Percentiles rank a stretch among this genome's conserved stretches.
phyloP scores from a whole-genome alignment of 768 basidiomycete genomes.

The Agaricus sinodeliciosus region DNA sequence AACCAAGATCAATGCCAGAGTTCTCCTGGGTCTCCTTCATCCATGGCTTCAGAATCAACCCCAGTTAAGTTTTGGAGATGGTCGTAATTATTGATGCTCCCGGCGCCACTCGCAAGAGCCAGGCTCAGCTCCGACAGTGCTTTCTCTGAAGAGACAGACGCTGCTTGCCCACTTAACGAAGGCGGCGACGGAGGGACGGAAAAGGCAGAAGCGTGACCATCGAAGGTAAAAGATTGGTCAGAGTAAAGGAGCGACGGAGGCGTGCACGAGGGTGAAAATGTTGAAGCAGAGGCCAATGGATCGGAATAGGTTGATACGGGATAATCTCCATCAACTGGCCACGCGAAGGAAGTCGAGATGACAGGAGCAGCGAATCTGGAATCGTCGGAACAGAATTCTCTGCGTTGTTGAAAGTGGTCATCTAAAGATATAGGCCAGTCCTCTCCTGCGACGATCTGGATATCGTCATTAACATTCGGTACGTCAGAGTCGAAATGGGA shows the following conservation, averaged over 20 bases:
- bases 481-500: conserved; percentile 22
- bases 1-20: conserved; percentile 33
- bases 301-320: background rate
- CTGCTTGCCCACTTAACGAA: conserved; percentile 26
- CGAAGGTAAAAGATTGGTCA: background rate
- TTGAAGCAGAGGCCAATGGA: background rate
- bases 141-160: conserved; percentile 15
- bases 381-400: background rate
- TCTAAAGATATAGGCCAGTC: background rate
- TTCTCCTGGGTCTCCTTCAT: conserved; percentile 41
- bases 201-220: conserved; percentile 10
- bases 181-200: conserved; percentile 12
- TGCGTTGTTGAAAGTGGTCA: background rate
- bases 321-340: background rate
- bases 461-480: conserved; percentile 50
- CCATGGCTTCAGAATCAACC: background rate
- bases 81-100: conserved; percentile 22
- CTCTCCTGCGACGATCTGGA: conserved; percentile 49
- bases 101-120: conserved; percentile 22
- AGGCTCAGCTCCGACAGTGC: conserved; percentile 20
- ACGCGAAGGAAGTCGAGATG: background rate
- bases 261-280: background rate
- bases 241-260: background rate
- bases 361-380: background rate
- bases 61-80: conserved; percentile 6